Evolutionary conservation across 257 asterid species (phyloP).

Genomic region (Petunia axillaris): DNA sequence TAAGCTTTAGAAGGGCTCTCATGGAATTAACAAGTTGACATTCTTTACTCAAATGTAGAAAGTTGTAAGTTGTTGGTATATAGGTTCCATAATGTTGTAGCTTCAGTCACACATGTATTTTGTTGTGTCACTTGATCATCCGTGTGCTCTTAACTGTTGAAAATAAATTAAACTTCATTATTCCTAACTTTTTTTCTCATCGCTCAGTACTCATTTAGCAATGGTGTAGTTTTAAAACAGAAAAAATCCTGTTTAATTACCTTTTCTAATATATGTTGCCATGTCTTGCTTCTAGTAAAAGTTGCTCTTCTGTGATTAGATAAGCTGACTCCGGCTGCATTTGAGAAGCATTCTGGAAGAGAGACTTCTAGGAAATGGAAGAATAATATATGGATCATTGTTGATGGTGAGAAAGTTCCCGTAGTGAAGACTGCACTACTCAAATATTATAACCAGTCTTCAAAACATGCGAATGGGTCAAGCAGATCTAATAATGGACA

Average conservation of each 20-base stretch:
- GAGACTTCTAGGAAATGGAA: slow-evolving; percentile 59
- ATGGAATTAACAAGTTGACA: background rate
- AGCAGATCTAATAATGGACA: slow-evolving; percentile 42
- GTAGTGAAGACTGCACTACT: slow-evolving; percentile 49
- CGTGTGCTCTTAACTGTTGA: background rate
- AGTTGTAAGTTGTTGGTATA: background rate
- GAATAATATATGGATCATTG: slow-evolving; percentile 54
- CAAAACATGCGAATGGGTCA: slow-evolving; percentile 45
- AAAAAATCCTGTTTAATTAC: background rate
- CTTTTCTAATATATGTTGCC: background rate
- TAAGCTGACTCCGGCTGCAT: slow-evolving; percentile 57
- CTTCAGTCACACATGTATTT: background rate
- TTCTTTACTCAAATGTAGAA: background rate
- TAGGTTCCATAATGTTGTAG: background rate
- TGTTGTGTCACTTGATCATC: background rate
- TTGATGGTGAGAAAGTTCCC: slow-evolving; percentile 56
- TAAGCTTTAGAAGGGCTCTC: background rate
- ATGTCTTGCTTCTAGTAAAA: background rate
- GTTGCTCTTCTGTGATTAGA: slow-evolving; percentile 27
- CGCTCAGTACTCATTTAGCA: background rate
- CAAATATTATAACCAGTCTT: slow-evolving; percentile 45
- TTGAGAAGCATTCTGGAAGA: slow-evolving; percentile 64
- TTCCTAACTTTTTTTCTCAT: background rate
- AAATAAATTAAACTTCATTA: background rate
- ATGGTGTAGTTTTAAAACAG: background rate